Base-by-base conservation (phyloP, 768 basidiomycete species). In the Leucocoprinus sp. region DNA sequence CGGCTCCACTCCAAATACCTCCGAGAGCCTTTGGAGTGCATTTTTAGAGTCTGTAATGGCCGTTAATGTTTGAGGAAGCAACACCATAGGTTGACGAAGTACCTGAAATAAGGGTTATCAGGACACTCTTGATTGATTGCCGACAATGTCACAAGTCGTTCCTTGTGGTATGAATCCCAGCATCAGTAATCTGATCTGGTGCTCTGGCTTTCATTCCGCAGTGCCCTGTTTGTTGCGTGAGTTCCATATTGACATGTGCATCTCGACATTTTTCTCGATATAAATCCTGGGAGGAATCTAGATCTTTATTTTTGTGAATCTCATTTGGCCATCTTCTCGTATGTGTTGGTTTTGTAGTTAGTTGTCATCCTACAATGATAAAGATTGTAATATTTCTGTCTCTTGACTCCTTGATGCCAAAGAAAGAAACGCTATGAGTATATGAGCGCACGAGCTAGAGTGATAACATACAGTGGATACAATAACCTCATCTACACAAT, bases 31-130 rank as follows among this genome's bases (percentile, higher is more conserved):
- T 15, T 60, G 57, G 24, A 85, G 59, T 0, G 83, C 83, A 55
- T 75, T 84, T 45, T 69, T 65, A 1, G 81, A 82, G 54, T 87
- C 83, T 0, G 78, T 71, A 29, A 75, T 74, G 7, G 76, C 71
- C 8, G 80, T 79, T 7, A 84, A 62, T 2, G 75, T 74, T 5
- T 78, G 71, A 11, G 79, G 79, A 27, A 82, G 61, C 58, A 78
- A 78, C 74, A 78, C 74, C 68, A 82, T 74, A 0, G 82, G 82
- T 58, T 84, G 82, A 12, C 82, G 73, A 27, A 84, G 71, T 17
- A 85, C 69, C 65, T 78, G 63, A 17, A 43, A 48, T 8, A 18
- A 40, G 35, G 14, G 15, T 18, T 26, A 17, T 29, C 9, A 34
- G 24, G 23, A 34, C 19, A 21, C 14, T n/a, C 17, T n/a, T 11